phyloP scores from a whole-genome alignment of 1,139 yeast species.

The Wickerhamomyces sp. region DNA sequence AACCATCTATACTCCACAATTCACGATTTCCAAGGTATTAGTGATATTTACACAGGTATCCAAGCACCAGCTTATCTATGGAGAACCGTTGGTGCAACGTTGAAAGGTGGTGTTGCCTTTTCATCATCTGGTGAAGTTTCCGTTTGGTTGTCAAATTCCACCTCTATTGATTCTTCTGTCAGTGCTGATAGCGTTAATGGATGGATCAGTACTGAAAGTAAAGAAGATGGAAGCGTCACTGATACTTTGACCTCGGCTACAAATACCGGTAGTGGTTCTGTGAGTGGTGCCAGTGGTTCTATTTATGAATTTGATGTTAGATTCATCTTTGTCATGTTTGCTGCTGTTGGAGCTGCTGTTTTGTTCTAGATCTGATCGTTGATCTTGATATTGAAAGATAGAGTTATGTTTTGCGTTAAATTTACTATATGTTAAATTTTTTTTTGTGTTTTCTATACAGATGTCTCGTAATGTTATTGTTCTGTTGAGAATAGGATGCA shows the following conservation, averaged over 20 bases:
- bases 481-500: too few relatives aligned
- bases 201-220: slow-evolving; percentile 19
- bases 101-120: slow-evolving; percentile 70
- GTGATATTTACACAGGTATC: slow-evolving; percentile 52
- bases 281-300: slow-evolving; percentile 8
- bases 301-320: slow-evolving; percentile 16
- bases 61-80: slow-evolving; percentile 51
- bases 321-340: slow-evolving; percentile 16
- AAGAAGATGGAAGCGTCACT: slow-evolving; percentile 14
- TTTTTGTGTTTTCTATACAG: too few relatives aligned
- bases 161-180: slow-evolving; percentile 37
- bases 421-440: too few relatives aligned
- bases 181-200: slow-evolving; percentile 22
- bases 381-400: too few relatives aligned
- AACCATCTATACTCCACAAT: slow-evolving; percentile 56
- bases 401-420: too few relatives aligned
- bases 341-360: slow-evolving; percentile 10
- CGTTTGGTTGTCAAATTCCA: slow-evolving; percentile 56
- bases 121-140: slow-evolving; percentile 54
- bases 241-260: slow-evolving; percentile 20
- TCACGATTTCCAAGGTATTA: slow-evolving; percentile 72
- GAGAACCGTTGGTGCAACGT: slow-evolving; percentile 35
- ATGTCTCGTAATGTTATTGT: too few relatives aligned
- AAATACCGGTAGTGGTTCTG: slow-evolving; percentile 22
- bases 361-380: slow-evolving; percentile 2